These are phyloP conservation scores for Fusarium sp. DNA, from an alignment of 2,329 filamentous ascomycete species.

Conservation along the genomic window DNA sequence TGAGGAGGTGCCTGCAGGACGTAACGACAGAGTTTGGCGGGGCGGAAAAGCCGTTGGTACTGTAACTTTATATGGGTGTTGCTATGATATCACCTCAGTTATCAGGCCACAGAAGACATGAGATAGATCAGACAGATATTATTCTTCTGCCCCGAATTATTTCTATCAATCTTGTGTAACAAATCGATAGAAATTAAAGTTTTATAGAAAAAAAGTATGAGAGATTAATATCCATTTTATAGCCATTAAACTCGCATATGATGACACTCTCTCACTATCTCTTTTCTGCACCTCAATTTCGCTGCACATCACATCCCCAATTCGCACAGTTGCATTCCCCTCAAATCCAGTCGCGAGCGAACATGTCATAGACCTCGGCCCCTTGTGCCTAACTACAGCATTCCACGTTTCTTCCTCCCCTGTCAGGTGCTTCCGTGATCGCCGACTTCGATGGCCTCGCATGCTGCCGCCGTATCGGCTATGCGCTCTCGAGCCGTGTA, in stretches of 20 bases:
- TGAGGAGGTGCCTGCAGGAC: slow-evolving; percentile 17
- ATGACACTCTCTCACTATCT: neutral
- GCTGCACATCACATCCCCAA: slow-evolving; percentile 31
- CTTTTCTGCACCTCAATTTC: neutral
- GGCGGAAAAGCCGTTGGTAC: slow-evolving; percentile 21
- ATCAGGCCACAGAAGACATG: slow-evolving; percentile 21
- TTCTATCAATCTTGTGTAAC: neutral
- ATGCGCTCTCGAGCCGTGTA: slow-evolving; percentile 28
- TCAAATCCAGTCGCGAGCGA: slow-evolving; percentile 44
- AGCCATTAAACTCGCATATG: neutral
- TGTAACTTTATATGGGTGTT: neutral
- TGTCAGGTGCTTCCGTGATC: slow-evolving; percentile 24
- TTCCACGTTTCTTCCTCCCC: slow-evolving; percentile 26
- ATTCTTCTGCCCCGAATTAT: neutral
- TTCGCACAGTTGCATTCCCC: slow-evolving; percentile 30
- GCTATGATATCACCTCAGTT: slow-evolving; percentile 20
- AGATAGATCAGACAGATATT: slow-evolving; percentile 4
- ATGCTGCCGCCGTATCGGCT: slow-evolving; percentile 36
- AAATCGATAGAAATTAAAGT: neutral
- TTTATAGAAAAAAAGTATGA: accelerated
- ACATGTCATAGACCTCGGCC: slow-evolving; percentile 44
- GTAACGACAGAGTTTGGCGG: slow-evolving; percentile 12
- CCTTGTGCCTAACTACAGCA: slow-evolving; percentile 30
- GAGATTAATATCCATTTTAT: neutral
- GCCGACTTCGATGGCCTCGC: slow-evolving; percentile 38